Percentiles rank a stretch among this genome's conserved stretches.
Evolutionary conservation across 345 rosid species (phyloP).

Genomic region (Hibiscus tridactylites): DNA sequence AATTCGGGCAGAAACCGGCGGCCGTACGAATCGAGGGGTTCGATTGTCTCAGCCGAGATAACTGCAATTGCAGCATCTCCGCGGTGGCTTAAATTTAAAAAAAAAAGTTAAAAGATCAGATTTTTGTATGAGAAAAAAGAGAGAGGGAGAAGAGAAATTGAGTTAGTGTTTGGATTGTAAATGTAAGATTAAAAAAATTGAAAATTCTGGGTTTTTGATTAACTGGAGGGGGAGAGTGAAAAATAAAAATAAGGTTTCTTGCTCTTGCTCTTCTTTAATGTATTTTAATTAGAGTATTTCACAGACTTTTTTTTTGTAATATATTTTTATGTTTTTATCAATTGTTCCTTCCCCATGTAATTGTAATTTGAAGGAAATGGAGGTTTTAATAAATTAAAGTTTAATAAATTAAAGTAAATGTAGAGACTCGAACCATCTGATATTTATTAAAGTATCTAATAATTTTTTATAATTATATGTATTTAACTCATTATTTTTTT

Average conservation of each 20-base stretch:
- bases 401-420: too few species aligned
- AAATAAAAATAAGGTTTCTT: background rate
- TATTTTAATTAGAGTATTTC: background rate
- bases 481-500: too few species aligned
- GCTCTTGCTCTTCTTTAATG: background rate
- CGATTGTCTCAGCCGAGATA: slow-evolving; percentile 52
- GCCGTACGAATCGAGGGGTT: slow-evolving; percentile 82
- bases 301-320: background rate
- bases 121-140: slow-evolving; percentile 12
- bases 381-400: background rate
- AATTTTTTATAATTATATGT: too few species aligned
- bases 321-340: background rate
- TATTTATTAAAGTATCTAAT: too few species aligned
- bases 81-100: slow-evolving; percentile 48
- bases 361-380: slow-evolving; percentile 8
- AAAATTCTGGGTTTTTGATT: background rate
- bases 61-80: slow-evolving; percentile 54
- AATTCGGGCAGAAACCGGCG: slow-evolving; percentile 49
- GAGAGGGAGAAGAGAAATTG: slow-evolving; percentile 5
- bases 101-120: background rate
- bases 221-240: background rate
- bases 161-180: slow-evolving; percentile 12
- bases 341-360: background rate
- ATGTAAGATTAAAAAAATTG: slow-evolving; percentile 2
- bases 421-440: too few species aligned